Conservation (phyloP, 805 yeast genomes). For the Spathaspora sp. region DNA sequence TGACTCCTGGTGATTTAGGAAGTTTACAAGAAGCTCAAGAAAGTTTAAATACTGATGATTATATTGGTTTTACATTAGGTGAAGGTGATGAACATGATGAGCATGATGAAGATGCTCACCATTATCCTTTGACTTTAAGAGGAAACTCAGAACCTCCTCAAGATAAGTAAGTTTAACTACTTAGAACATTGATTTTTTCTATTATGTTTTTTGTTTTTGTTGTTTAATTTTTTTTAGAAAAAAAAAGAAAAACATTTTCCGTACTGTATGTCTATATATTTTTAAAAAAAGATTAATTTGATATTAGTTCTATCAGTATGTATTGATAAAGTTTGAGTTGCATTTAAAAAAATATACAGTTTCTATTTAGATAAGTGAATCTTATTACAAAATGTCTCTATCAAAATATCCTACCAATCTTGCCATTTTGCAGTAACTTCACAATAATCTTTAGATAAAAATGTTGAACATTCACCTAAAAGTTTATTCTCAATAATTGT, state of each 20-base stretch:
- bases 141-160: conserved; percentile 45
- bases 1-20: conserved; percentile 99
- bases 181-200: background rate
- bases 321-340: background rate
- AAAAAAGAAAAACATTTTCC: background rate
- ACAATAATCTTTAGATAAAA: conserved; percentile 10
- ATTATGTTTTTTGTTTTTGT: background rate
- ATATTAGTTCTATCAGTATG: background rate
- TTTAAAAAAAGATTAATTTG: background rate
- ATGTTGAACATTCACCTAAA: conserved; percentile 9
- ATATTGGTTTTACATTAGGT: conserved; percentile 53
- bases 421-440: conserved; percentile 1
- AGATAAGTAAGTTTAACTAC: conserved; percentile 1
- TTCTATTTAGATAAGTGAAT: background rate
- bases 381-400: background rate
- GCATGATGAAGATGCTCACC: conserved; percentile 29
- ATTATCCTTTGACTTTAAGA: conserved; percentile 47
- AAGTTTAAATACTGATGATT: conserved; percentile 69
- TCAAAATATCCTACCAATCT: background rate
- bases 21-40: conserved; percentile 87
- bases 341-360: background rate
- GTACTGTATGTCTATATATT: background rate
- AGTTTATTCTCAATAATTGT: conserved; percentile 5
- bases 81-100: conserved; percentile 43
- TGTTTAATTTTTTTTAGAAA: background rate